These are phyloP conservation scores for Verticillium dahliae DNA, from an alignment of 2,329 filamentous ascomycete species.

Conservation along the genomic window DNA sequence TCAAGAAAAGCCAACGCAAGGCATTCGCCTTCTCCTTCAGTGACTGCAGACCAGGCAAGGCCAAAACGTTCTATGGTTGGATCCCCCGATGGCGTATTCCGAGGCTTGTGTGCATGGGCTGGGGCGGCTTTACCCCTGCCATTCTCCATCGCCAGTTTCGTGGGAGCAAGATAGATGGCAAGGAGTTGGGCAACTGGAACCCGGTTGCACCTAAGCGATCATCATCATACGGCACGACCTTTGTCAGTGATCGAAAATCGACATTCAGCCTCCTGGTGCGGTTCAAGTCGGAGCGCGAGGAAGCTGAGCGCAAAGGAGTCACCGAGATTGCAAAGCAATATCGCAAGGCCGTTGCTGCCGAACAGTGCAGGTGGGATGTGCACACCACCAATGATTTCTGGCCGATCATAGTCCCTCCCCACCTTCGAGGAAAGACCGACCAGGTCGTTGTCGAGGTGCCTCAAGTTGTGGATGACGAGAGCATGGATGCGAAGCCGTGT, in stretches of 20 bases:
- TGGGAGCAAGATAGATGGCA: neutral
- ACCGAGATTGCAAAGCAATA: neutral
- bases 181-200: neutral
- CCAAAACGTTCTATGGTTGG: neutral
- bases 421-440: neutral
- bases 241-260: neutral
- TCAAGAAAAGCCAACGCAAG: neutral
- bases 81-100: neutral
- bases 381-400: neutral
- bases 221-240: neutral
- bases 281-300: neutral
- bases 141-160: neutral
- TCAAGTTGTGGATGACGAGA: no score
- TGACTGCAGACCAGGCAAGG: neutral
- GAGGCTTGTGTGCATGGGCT: neutral
- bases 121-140: neutral
- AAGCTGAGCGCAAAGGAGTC: neutral
- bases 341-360: neutral
- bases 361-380: neutral
- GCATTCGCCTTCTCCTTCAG: neutral
- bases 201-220: neutral
- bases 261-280: neutral
- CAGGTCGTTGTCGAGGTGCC: neutral
- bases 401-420: neutral
- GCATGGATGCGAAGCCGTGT: neutral